Evolutionary conservation across 257 asterid genomes (phyloP), one percentile per base, ranked within the genome.

Genomic region (Solanum phureja): DNA sequence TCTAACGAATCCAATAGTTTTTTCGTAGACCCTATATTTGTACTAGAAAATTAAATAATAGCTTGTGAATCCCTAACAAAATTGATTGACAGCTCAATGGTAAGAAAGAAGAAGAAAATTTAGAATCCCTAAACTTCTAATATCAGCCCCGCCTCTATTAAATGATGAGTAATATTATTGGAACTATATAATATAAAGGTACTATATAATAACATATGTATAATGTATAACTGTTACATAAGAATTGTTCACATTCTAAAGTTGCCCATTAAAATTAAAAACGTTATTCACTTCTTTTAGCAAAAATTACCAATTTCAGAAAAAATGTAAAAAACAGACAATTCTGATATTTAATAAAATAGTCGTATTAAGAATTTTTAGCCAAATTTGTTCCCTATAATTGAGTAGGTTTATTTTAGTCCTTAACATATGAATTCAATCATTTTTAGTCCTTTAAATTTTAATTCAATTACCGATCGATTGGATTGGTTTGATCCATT

Each of bases 1-100:
- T 44, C 5, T 0, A 0, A 44, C 16, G 6, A 44, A 44, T 44
- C 1, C 16, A 42, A 42, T 42, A 42, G 0, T 0, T 42, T 42
- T 42, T 42, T 42, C 49, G 5, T 42, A 42, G 49, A 42, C 0
- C 4, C 14, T 42, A 42, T 42, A 42, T 11, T 11, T 42, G 0
- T 42, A 42, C 14, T 42, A 42, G 5, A 42, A 42, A 42, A 42
- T 42, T 11, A 42, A 42, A 11, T 42, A 42, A 42, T 42, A 42
- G 49, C 14, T 42, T 42, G 49, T 42, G 49, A 42, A 11, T 0
- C 14, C 14, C 49, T 42, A 42, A 11, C 14, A 42, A 42, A 42
- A 11, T 0, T 42, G 49, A 42, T 42, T 42, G 14, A 42, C 49
- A 42, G 0, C 49, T 42, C 49, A 44, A 44, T 44, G 5, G 2